phyloP scores from a whole-genome alignment of 1,284 basidiomycete genomes.

The Blastosporella zonata region DNA sequence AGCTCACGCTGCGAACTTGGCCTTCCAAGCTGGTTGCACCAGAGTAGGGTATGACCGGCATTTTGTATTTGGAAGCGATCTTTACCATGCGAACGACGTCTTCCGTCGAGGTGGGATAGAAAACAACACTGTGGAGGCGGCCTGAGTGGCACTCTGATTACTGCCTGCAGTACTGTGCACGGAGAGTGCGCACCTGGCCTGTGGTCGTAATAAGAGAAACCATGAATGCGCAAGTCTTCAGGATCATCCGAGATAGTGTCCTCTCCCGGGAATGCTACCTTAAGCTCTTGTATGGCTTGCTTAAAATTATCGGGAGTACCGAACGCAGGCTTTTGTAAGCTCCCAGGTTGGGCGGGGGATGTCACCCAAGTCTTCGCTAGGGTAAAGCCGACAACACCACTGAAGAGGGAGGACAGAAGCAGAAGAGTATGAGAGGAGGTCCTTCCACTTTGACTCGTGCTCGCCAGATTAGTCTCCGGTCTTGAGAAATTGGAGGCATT shows the following conservation, averaged over 20 bases:
- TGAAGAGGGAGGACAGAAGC: constrained; percentile 11
- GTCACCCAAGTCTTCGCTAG: constrained; percentile 8
- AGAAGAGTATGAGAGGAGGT: constrained; percentile 3
- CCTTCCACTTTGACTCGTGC: background rate
- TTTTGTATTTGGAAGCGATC: constrained; percentile 60
- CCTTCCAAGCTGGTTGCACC: constrained; percentile 73
- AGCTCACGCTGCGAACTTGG: constrained; percentile 59
- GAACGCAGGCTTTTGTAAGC: constrained; percentile 17
- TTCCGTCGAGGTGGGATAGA: constrained; percentile 56
- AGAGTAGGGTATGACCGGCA: constrained; percentile 70
- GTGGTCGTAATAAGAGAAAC: constrained; percentile 55
- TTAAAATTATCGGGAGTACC: constrained; percentile 52
- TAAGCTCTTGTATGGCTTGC: constrained; percentile 48
- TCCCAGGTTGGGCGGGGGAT: background rate
- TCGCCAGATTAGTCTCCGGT: background rate
- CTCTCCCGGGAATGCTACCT: constrained; percentile 29
- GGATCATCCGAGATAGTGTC: constrained; percentile 51
- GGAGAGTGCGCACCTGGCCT: constrained; percentile 45
- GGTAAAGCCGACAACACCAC: constrained; percentile 20
- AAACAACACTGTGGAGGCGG: constrained; percentile 46
- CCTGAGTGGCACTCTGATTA: constrained; percentile 26
- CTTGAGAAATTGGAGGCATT: background rate
- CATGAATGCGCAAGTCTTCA: constrained; percentile 53
- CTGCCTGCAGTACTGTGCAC: background rate
- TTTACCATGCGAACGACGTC: constrained; percentile 70